A percentile compares a stretch with the other conserved stretches of the same genome.
Conservation (phyloP, 2,329 filamentous ascomycete species). For the Sphaerulina populicola region DNA sequence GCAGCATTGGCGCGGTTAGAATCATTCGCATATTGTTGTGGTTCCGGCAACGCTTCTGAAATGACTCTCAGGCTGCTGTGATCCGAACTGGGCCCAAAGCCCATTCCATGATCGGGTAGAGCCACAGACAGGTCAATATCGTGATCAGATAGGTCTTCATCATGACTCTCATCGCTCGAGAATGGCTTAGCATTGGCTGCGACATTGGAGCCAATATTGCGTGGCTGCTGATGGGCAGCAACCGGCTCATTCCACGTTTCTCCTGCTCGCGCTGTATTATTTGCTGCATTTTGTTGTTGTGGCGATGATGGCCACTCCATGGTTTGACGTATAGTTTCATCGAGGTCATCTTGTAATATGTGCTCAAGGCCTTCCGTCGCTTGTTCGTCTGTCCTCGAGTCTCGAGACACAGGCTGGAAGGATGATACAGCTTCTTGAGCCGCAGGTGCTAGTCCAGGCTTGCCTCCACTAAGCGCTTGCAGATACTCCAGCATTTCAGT, state of each 20-base stretch:
- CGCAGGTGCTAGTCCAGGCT: background rate
- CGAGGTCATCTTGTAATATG: constrained; percentile 3
- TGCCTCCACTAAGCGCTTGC: constrained; percentile 2
- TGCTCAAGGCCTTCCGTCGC: background rate
- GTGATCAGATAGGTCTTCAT: background rate
- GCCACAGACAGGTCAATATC: constrained; percentile 3
- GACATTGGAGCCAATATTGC: background rate
- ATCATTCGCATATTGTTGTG: background rate
- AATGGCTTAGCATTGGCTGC: background rate
- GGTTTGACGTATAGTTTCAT: constrained; percentile 8
- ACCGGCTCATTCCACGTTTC: background rate
- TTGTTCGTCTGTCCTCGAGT: background rate
- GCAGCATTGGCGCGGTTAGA: too few species aligned
- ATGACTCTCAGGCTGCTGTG: background rate
- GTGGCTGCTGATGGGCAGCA: background rate
- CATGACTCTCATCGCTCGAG: background rate
- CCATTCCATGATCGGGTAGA: background rate
- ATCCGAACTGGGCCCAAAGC: constrained; percentile 2
- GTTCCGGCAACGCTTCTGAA: background rate
- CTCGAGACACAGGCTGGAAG: background rate
- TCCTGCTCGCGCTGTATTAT: too few species aligned
- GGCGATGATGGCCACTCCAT: constrained; percentile 16
- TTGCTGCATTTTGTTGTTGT: background rate
- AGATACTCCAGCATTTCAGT: constrained; percentile 23
- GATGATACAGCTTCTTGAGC: background rate